These are phyloP conservation scores for Serendipita sp. DNA, from an alignment of 768 basidiomycete species.

Conservation along the genomic window DNA sequence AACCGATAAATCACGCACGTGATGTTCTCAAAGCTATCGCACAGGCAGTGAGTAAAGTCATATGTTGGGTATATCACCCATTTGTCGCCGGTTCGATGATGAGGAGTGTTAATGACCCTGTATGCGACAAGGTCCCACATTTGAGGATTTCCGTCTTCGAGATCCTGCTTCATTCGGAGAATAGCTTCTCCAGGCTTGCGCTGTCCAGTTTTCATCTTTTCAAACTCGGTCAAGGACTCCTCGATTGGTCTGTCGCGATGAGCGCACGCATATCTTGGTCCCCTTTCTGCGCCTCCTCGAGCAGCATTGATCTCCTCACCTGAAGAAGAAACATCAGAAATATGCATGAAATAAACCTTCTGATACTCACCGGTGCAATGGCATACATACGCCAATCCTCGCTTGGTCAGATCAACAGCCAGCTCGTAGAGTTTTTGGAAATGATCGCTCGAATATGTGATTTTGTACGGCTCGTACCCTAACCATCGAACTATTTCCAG, in stretches of 20 bases:
- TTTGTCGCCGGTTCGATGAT: constrained; percentile 82
- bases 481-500: constrained; percentile 92
- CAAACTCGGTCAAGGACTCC: constrained; percentile 79
- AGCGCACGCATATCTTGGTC: constrained; percentile 65
- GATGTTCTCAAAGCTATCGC: constrained; percentile 97
- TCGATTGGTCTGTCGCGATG: constrained; percentile 75
- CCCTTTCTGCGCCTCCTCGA: constrained; percentile 67
- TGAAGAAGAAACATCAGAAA: constrained; percentile 19
- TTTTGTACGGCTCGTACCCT: constrained; percentile 95
- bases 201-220: constrained; percentile 79
- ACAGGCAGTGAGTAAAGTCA: constrained; percentile 95
- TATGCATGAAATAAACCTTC: not conserved
- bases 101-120: constrained; percentile 75
- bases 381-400: constrained; percentile 89
- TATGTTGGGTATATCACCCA: constrained; percentile 99
- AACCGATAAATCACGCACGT: constrained; percentile 44
- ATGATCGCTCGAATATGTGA: constrained; percentile 98
- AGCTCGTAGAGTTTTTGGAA: constrained; percentile 76
- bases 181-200: constrained; percentile 87
- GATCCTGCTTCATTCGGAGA: constrained; percentile 93
- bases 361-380: constrained; percentile 77
- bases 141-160: constrained; percentile 84
- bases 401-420: constrained; percentile 73
- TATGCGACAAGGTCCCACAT: constrained; percentile 99
- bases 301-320: constrained; percentile 86